Evolutionary conservation across 306 rosid genomes (phyloP).

Genomic region (Medicago lupulina): DNA sequence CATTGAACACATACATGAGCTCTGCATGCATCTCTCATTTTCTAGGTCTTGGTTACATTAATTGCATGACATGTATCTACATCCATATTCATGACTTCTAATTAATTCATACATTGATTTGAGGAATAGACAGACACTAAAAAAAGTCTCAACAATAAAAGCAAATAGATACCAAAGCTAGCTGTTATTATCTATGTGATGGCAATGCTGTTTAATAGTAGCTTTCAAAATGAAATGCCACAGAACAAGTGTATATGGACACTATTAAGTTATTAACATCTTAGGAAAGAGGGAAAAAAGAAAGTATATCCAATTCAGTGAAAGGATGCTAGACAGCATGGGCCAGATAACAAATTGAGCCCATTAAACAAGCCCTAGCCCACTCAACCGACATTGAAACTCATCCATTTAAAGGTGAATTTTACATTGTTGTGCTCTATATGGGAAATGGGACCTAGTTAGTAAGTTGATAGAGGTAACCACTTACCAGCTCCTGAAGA

Average conservation of each 20-base stretch:
- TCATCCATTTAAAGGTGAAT: slow-evolving; percentile 37
- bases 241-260: slow-evolving; percentile 48
- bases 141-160: slow-evolving; percentile 28
- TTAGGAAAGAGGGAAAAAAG: slow-evolving; percentile 41
- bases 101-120: slow-evolving; percentile 27
- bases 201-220: slow-evolving; percentile 36
- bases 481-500: slow-evolving; percentile 63
- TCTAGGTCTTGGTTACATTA: slow-evolving; percentile 47
- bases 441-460: slow-evolving; percentile 51
- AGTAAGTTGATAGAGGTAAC: slow-evolving; percentile 45
- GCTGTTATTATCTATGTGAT: slow-evolving; percentile 42
- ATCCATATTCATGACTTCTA: slow-evolving; percentile 41
- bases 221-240: slow-evolving; percentile 24
- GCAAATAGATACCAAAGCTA: slow-evolving; percentile 28
- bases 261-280: slow-evolving; percentile 28
- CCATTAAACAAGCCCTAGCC: slow-evolving; percentile 44
- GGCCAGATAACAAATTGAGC: slow-evolving; percentile 60
- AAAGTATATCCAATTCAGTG: slow-evolving; percentile 55
- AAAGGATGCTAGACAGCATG: slow-evolving; percentile 54
- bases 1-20: slow-evolving; percentile 53
- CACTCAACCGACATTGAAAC: slow-evolving; percentile 65
- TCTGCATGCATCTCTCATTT: slow-evolving; percentile 28
- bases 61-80: slow-evolving; percentile 45
- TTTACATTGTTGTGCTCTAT: slow-evolving; percentile 12
- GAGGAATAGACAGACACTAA: slow-evolving; percentile 18